A percentile compares a stretch with the other conserved stretches of the same genome.
Conservation (phyloP, 352 stramenopile species). For the Phytophthora meadii region DNA sequence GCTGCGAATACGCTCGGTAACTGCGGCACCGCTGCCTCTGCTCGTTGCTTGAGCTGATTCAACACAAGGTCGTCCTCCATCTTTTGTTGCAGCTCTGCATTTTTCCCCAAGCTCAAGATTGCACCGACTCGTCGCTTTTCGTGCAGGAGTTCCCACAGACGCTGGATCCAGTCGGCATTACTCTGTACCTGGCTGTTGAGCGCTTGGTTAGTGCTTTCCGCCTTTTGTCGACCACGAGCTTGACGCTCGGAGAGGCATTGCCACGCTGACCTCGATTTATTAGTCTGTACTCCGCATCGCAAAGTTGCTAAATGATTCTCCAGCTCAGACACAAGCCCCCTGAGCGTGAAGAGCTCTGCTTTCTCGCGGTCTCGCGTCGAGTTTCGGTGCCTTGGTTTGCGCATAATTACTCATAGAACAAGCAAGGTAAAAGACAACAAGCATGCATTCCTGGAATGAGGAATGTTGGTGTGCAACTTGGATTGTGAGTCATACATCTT, state of each 20-base stretch:
- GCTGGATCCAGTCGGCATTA: slow-evolving; percentile 44
- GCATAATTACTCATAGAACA: background rate
- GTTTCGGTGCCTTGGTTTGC: slow-evolving; percentile 27
- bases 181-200: slow-evolving; percentile 14
- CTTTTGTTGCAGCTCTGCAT: slow-evolving; percentile 16
- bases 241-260: slow-evolving; percentile 24
- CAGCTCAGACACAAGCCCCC: slow-evolving; percentile 18
- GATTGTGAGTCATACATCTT: background rate
- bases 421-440: too few species aligned
- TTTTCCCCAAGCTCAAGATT: background rate
- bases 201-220: slow-evolving; percentile 11
- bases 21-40: background rate
- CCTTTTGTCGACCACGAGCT: slow-evolving; percentile 4
- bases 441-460: too few species aligned
- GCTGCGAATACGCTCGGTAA: slow-evolving; percentile 8
- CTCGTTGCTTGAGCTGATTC: slow-evolving; percentile 13
- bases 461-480: slow-evolving; percentile 7
- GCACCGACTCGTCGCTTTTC: slow-evolving; percentile 5
- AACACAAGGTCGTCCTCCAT: slow-evolving; percentile 9
- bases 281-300: background rate
- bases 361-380: slow-evolving; percentile 37
- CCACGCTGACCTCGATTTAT: slow-evolving; percentile 11
- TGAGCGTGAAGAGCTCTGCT: slow-evolving; percentile 25
- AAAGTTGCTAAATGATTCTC: slow-evolving; percentile 13
- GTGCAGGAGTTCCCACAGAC: slow-evolving; percentile 33